Base-by-base conservation (phyloP, 148 eudicot genomes). In the Vaccinium myrtillus region DNA sequence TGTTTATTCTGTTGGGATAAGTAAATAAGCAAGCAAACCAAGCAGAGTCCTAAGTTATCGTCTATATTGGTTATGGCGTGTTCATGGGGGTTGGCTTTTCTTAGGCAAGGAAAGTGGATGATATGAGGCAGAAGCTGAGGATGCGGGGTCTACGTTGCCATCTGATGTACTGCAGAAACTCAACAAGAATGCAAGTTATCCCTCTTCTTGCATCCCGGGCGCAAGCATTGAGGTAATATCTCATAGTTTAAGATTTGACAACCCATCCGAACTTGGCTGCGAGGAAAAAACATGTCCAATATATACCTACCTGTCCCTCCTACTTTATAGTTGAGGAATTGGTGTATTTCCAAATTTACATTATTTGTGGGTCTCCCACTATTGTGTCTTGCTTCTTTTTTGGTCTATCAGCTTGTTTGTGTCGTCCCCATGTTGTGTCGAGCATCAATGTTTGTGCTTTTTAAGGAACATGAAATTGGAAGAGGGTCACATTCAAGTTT, bases 71-170 rank as follows among this genome's bases (percentile, higher is more conserved):
- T 70, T 32, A 49, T 27, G 36, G 69, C 53, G 23, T 32, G 14
- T 51, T 83, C 15, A 7, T 58, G 48, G 4, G 12, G 67, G 19
- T n/a, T 77, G 50, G 23, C n/a, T 73, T 87, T 84, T 86, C 59
- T 89, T 89, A 94, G 97, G 94, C 91, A 49, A 91, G 85, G 86
- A 94, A 90, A 85, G 94, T 90, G 39, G 97, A 92, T 86, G 95
- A 92, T 82, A 50, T 94, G 87, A 92, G 97, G 85, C 97, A 94
- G 83, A 94, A 88, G 87, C 90, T 94, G 73, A 89, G 97, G 86
- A 94, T 94, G 93, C 89, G 97, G 63, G 97, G 97, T 51, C 90
- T 94, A 21, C 92, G 97, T 13, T 94, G 97, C 87, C 97, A 94
- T 85, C 86, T 90, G n/a, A 94, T 94, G 97, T 92, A 92, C 49